A percentile compares a stretch with the other conserved stretches of the same genome.
Conservation (phyloP, 306 rosid species). For the Morella rubra region DNA sequence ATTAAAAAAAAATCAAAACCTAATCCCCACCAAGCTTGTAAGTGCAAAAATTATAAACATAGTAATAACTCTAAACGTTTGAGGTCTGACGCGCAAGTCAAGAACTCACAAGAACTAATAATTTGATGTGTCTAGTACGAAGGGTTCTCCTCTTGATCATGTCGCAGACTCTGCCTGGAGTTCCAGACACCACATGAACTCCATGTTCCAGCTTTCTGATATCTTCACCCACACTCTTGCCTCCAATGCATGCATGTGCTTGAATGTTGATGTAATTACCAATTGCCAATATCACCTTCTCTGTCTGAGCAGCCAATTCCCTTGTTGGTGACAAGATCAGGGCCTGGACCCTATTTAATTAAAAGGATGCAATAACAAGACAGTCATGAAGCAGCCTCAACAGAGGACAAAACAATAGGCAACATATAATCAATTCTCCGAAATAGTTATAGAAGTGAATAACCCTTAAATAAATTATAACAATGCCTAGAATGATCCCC, state of each 20-base stretch:
- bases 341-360: conserved; percentile 65
- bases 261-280: conserved; percentile 89
- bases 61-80: neutral
- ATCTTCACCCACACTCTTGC: conserved; percentile 95
- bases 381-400: neutral
- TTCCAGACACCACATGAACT: conserved; percentile 97
- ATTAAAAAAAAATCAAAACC: neutral
- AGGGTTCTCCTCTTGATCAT: conserved; percentile 97
- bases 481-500: neutral
- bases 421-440: neutral
- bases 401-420: neutral
- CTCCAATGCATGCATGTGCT: conserved; percentile 92
- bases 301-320: conserved; percentile 94
- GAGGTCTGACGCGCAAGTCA: conserved; percentile 7
- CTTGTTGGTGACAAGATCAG: conserved; percentile 95
- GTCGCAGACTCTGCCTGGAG: conserved; percentile 98
- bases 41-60: neutral
- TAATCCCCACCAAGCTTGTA: neutral
- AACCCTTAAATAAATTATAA: neutral
- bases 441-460: neutral
- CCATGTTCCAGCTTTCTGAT: conserved; percentile 92
- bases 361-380: neutral
- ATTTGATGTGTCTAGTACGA: conserved; percentile 86
- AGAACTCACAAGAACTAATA: conserved; percentile 71
- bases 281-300: conserved; percentile 84